Percentiles rank a stretch among this genome's conserved stretches.
Evolutionary conservation across 2,329 filamentous ascomycete genomes (phyloP).

Genomic region (Ophiosphaerella narmari): DNA sequence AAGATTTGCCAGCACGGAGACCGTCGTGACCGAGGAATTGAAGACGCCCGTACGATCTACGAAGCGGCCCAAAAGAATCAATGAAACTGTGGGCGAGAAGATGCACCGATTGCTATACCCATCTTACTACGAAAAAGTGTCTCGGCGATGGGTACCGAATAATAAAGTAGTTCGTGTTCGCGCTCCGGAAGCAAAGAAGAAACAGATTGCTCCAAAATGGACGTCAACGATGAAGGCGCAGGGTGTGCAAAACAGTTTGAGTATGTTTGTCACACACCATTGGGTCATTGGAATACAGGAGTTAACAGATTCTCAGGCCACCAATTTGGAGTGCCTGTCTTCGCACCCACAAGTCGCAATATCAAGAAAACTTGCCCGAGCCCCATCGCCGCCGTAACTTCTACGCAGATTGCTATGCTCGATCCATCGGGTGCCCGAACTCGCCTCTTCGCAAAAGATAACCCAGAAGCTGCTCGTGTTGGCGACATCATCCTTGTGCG

Average conservation of each 20-base stretch:
- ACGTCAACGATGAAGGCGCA: conserved; percentile 12
- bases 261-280: conserved; percentile 8
- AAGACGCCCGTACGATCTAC: conserved; percentile 2
- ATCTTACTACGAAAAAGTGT: background rate
- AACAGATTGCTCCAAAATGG: conserved; percentile 17
- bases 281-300: background rate
- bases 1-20: conserved; percentile 28
- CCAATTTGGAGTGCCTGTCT: conserved; percentile 54
- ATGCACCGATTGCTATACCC: conserved; percentile 22
- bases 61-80: conserved; percentile 3
- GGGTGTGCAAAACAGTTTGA: conserved; percentile 15
- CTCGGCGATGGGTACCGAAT: background rate
- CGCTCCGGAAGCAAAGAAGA: background rate
- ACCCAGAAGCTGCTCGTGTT: conserved; percentile 77
- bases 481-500: conserved; percentile 93
- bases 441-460: conserved; percentile 76
- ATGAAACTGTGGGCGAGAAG: conserved; percentile 17
- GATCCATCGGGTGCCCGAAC: conserved; percentile 85
- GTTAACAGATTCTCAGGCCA: conserved; percentile 15
- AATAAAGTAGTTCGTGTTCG: background rate
- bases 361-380: conserved; percentile 63
- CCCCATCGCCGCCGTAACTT: conserved; percentile 69
- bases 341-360: conserved; percentile 59
- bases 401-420: conserved; percentile 71
- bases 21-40: conserved; percentile 11